These are phyloP conservation scores for Colletotrichum orbiculare DNA, from an alignment of 2,329 filamentous ascomycete genomes.

Conservation along the genomic window DNA sequence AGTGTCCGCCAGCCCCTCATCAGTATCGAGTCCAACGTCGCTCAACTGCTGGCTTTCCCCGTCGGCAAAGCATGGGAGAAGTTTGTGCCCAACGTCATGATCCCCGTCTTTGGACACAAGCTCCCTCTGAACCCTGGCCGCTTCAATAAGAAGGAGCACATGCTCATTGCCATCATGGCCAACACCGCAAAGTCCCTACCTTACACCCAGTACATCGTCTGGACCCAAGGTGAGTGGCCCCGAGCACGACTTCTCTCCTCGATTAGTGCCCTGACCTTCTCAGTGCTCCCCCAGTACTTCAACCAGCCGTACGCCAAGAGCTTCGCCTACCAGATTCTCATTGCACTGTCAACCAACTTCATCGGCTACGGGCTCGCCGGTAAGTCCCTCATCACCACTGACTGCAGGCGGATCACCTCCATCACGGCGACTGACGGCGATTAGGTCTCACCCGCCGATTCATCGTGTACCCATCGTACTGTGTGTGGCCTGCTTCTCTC, in stretches of 20 bases:
- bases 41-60: conserved; percentile 67
- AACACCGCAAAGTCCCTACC: conserved; percentile 60
- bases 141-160: conserved; percentile 70
- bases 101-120: conserved; percentile 57
- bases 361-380: conserved; percentile 68
- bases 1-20: conserved; percentile 67
- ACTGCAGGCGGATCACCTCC: neutral
- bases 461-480: conserved; percentile 63
- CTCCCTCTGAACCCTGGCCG: conserved; percentile 66
- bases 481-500: conserved; percentile 65
- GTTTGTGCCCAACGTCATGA: conserved; percentile 61
- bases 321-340: conserved; percentile 61
- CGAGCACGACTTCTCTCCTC: conserved; percentile 12
- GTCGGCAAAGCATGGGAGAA: conserved; percentile 62
- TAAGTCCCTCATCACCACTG: neutral
- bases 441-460: conserved; percentile 55
- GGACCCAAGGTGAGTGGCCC: conserved; percentile 54
- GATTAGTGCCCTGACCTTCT: neutral
- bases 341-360: conserved; percentile 63
- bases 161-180: conserved; percentile 70
- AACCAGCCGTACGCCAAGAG: conserved; percentile 60
- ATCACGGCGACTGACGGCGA: neutral
- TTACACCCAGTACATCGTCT: conserved; percentile 62
- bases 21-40: conserved; percentile 64
- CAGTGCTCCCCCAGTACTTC: conserved; percentile 57